A percentile compares a stretch with the other conserved stretches of the same genome.
phyloP scores from a whole-genome alignment of 148 eudicot species.

The Mesembryanthemum crystallinum region DNA sequence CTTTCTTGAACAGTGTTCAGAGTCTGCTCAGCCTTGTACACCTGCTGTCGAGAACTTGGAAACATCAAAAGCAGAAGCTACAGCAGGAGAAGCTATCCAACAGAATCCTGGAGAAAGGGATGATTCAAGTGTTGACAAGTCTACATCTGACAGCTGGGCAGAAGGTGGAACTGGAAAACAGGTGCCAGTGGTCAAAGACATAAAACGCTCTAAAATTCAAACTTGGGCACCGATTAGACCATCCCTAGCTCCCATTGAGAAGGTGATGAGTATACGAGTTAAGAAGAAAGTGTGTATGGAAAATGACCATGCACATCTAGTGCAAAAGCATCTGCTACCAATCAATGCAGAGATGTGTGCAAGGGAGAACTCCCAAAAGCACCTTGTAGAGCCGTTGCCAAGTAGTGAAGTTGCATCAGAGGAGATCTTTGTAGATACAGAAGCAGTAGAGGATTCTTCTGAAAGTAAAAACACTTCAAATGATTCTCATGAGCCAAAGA shows the following conservation, averaged over 20 bases:
- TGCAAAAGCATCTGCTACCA: conserved; percentile 32
- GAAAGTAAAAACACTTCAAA: conserved; percentile 12
- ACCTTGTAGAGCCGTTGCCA: conserved; percentile 30
- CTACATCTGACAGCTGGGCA: conserved; percentile 25
- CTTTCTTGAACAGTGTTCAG: conserved; percentile 67
- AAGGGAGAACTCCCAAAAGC: conserved; percentile 34
- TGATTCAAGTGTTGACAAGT: conserved; percentile 41
- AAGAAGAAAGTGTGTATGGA: conserved; percentile 35
- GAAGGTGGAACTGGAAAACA: conserved; percentile 36
- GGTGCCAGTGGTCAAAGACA: conserved; percentile 28
- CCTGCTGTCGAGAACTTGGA: conserved; percentile 28
- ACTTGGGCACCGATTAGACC: conserved; percentile 63
- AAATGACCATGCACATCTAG: conserved; percentile 22
- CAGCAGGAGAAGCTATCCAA: conserved; percentile 19
- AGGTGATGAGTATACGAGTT: conserved; percentile 52
- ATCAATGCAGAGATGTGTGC: conserved; percentile 33
- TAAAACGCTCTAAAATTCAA: conserved; percentile 39
- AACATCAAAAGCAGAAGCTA: conserved; percentile 33
- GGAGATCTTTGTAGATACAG: background rate
- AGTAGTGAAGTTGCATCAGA: conserved; percentile 27
- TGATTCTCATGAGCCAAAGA: background rate
- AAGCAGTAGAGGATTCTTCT: conserved; percentile 10
- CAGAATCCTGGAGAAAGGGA: conserved; percentile 35
- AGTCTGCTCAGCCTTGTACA: conserved; percentile 29
- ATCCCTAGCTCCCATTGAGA: conserved; percentile 53